Percentiles rank a stretch among this genome's conserved stretches.
These are phyloP conservation scores for Rhizoctonia solani DNA, from an alignment of 1,284 basidiomycete genomes.

Conservation along the genomic window DNA sequence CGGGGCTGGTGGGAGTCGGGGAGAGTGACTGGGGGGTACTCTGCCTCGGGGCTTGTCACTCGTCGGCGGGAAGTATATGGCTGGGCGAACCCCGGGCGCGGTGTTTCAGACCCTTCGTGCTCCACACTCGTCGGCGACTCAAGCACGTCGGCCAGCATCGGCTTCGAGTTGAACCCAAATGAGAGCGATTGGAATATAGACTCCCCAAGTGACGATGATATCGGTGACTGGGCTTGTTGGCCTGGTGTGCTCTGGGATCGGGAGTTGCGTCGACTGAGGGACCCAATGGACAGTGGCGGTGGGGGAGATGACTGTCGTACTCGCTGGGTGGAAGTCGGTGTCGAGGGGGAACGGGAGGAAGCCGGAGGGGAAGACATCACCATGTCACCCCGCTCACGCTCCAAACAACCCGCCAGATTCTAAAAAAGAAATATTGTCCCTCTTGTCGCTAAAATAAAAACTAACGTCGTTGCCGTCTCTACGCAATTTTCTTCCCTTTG, in stretches of 20 bases:
- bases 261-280: neutral
- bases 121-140: conserved; percentile 2
- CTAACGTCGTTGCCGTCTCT: too few species aligned
- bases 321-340: neutral
- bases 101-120: neutral
- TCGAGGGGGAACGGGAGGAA: conserved; percentile 13
- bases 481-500: too few species aligned
- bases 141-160: conserved; percentile 21
- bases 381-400: conserved; percentile 12
- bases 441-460: too few species aligned
- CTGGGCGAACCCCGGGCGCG: neutral
- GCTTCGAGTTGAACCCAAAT: conserved; percentile 16
- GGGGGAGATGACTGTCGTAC: conserved; percentile 5
- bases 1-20: conserved; percentile 15
- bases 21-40: neutral
- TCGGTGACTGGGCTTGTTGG: neutral
- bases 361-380: conserved; percentile 1
- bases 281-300: neutral
- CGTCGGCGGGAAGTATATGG: conserved; percentile 8
- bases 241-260: conserved; percentile 19
- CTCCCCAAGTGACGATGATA: conserved; percentile 22
- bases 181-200: conserved; percentile 32
- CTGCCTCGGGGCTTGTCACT: conserved; percentile 19
- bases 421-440: neutral
- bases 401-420: neutral